A percentile compares a stretch with the other conserved stretches of the same genome.
Conservation (phyloP, 169 alveolate genomes). For the Cryptosporidium andersoni region DNA sequence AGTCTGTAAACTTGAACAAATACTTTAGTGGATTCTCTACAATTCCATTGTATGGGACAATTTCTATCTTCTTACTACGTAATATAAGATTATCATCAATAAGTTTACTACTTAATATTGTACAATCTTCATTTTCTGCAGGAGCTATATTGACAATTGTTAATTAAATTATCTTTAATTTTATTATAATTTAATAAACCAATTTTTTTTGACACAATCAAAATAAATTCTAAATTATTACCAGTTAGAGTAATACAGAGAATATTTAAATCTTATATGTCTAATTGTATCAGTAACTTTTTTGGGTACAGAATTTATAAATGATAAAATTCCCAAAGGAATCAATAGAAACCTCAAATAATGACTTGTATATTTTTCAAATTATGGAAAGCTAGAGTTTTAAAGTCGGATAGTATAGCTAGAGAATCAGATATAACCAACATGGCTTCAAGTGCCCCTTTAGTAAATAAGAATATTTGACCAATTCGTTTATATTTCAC, state of each 20-base stretch:
- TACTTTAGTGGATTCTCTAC: not conserved
- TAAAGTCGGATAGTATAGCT: not conserved
- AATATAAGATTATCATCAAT: no score
- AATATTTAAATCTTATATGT: slow-evolving; percentile 38
- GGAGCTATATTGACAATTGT: not conserved
- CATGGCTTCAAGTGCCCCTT: slow-evolving; percentile 60
- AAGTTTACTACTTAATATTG: not conserved
- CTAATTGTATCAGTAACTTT: slow-evolving; percentile 14
- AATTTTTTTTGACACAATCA: slow-evolving; percentile 35
- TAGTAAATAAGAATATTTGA: slow-evolving; percentile 23
- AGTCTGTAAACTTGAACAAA: slow-evolving; percentile 18
- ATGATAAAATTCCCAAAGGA: slow-evolving; percentile 47
- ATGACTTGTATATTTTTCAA: not conserved
- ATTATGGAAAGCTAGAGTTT: not conserved
- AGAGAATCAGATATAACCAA: not conserved
- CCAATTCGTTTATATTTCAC: slow-evolving; percentile 9
- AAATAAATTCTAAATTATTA: slow-evolving; percentile 35
- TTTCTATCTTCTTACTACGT: no score
- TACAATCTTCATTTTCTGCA: not conserved
- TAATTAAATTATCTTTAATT: not conserved
- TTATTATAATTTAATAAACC: not conserved
- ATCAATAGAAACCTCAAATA: not conserved
- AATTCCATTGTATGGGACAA: not conserved
- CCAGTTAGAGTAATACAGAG: slow-evolving; percentile 29
- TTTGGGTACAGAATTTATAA: slow-evolving; percentile 33